phyloP scores from a whole-genome alignment of 768 basidiomycete genomes.

The Kwoniella sp. region DNA sequence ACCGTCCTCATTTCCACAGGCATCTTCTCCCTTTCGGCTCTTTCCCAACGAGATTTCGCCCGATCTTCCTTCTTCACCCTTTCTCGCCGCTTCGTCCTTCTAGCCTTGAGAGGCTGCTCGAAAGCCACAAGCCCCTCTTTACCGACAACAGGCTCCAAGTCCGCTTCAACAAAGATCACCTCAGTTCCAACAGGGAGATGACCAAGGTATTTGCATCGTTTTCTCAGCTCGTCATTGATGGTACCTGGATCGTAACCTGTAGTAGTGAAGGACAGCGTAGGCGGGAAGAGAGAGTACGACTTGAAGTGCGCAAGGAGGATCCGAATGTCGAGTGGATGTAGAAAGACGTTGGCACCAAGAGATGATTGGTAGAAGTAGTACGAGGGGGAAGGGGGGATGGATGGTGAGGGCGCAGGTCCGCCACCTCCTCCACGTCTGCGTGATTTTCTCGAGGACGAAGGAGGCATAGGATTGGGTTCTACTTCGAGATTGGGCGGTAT shows the following conservation, averaged over 20 bases:
- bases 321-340: constrained; percentile 93
- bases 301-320: constrained; percentile 78
- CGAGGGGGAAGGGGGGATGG: constrained; percentile 80
- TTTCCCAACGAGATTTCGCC: constrained; percentile 73
- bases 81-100: constrained; percentile 73
- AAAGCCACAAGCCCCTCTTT: constrained; percentile 75
- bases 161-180: constrained; percentile 89
- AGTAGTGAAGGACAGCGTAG: constrained; percentile 75
- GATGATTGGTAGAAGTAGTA: constrained; percentile 97
- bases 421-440: constrained; percentile 21
- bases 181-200: constrained; percentile 90
- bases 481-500: constrained; percentile 39
- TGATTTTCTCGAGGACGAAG: constrained; percentile 24
- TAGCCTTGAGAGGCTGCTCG: constrained; percentile 75
- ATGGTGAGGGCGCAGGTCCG: constrained; percentile 58
- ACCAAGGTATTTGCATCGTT: constrained; percentile 91
- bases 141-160: constrained; percentile 76
- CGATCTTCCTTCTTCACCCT: constrained; percentile 83
- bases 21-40: constrained; percentile 66
- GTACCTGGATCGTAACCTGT: constrained; percentile 63
- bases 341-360: constrained; percentile 84
- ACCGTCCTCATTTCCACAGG: constrained; percentile 36
- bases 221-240: constrained; percentile 86
- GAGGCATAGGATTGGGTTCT: constrained; percentile 38
- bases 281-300: constrained; percentile 74